phyloP scores from a whole-genome alignment of 805 yeast species.

The Middelhovenomyces tepae region DNA sequence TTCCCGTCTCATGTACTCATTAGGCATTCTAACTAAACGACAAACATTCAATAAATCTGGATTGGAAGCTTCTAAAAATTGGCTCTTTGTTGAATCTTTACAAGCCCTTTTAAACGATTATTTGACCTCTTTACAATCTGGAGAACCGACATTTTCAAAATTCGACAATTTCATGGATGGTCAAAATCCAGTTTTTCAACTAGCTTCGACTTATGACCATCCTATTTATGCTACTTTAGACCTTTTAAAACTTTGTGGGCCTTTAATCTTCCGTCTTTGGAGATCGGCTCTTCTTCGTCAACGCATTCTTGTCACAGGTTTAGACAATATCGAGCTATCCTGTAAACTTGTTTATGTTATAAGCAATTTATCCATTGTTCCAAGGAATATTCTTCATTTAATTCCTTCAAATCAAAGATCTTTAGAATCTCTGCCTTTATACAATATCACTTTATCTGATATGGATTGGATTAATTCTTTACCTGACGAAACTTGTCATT shows the following conservation, averaged over 20 bases:
- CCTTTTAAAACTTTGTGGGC: conserved; percentile 48
- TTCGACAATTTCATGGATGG: conserved; percentile 3
- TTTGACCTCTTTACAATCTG: conserved; percentile 36
- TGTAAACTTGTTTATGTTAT: conserved; percentile 50
- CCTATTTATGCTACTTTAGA: conserved; percentile 32
- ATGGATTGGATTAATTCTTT: conserved; percentile 28
- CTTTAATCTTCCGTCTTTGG: conserved; percentile 56
- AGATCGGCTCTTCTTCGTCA: conserved; percentile 52
- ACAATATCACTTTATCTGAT: conserved; percentile 56
- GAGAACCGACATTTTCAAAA: conserved; percentile 17
- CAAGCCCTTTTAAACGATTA: conserved; percentile 29
- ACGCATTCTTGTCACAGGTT: conserved; percentile 38
- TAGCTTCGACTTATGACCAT: conserved; percentile 21
- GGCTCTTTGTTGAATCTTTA: conserved; percentile 33
- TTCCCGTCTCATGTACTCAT: conserved; percentile 62
- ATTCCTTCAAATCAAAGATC: conserved; percentile 23
- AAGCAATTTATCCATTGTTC: conserved; percentile 53
- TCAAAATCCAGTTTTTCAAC: no score
- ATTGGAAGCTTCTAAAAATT: no score
- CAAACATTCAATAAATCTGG: no score
- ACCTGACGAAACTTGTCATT: no score
- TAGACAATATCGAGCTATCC: conserved; percentile 29
- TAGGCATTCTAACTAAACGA: no score
- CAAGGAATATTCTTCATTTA: conserved; percentile 40
- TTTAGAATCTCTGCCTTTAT: conserved; percentile 32